Evolutionary conservation across 768 basidiomycete genomes (phyloP), one percentile per base, ranked within the genome.

Genomic region (Trametes coccinea): DNA sequence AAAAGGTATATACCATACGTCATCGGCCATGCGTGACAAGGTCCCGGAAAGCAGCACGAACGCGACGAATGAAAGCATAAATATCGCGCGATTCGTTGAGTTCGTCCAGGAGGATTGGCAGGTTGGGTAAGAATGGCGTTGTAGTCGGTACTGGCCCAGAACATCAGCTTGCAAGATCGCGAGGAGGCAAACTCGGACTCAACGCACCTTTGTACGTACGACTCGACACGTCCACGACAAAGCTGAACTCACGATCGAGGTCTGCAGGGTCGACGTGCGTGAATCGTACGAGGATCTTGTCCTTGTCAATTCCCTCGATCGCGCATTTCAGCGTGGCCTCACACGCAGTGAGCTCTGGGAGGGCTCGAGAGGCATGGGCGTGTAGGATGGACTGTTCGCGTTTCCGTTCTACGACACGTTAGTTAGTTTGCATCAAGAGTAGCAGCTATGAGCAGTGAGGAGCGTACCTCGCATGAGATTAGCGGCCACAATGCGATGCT

Each of bases 251-350:
- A 33, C 82, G 78, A 8, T 83, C 78, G 2, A 79, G 77, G 48
- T 88, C 82, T 3, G 74, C 64, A 4, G 80, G 76, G 68, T 93
- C 89, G 40, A 94, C 69, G 58, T 83, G 75, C 9, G 81, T 80
- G 72, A 94, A 94, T 4, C 87, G 85, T 56, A 95, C 76, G 48
- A 94, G 80, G 17, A 95, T 79, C 49, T 84, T 81, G 70, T 90
- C 88, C 39, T 78, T 79, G 67, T 86, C 85, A 44, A 95, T 82
- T 41, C 92, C 92, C 72, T 95, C 92, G n/a, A 95, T 81, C 14
- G 79, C 73, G 70, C 86, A 89, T 14, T 81, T 80, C 34, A 92
- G 74, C 37, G 77, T 74, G 6, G 78, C 77, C 75, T 91, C 86
- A 64, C 82, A 82, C 13, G 74, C 79, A 2, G 75, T 72, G 29